Base-by-base conservation (phyloP, 257 asterid species). In the Gentiana straminea region DNA sequence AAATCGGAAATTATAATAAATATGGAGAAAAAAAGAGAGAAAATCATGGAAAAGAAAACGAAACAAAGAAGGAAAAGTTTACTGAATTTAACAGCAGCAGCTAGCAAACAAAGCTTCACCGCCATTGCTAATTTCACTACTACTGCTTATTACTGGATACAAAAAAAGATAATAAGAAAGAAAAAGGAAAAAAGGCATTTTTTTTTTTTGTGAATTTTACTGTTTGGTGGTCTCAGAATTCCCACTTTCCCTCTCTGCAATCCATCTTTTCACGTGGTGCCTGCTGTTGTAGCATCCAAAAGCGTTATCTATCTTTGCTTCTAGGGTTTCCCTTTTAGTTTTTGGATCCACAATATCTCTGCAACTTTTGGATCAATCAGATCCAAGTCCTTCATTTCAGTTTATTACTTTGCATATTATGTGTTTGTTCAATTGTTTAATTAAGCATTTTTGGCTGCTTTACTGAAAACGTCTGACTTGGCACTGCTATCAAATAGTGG, bases 181-280 rank as follows among this genome's bases (percentile, higher is more conserved):
- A 50, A 60, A 3, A 33, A 61, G 47, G 57, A 41, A 41, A 41
- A 41, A 10, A 41, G 9, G 46, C 1, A 2, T 3, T 41, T 10
- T 41, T 5, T 41, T 2, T 41, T 10, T 0, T 24, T 24, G 24
- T 24, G 24, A 41, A 38, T 46, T 33, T 9, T 36, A 60, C 36
- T 9, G 58, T 54, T 35, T 54, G 33, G 43, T 53, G 41, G 5
- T 34, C 41, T 32, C 37, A 41, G 46, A 41, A 70, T 70, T 68
- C 68, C 24, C 52, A 52, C 75, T 64, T 70, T 62, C 60, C 67
- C 70, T 60, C 77, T 49, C 58, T 58, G 59, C 69, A 65, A 73
- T 73, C 79, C 69, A 73, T 68, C 70, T 67, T 72, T 72, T 24
- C 77, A 72, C 77, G 77, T 72, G 77, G n/a, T 57, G 13, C 66